Percentiles rank a stretch among this genome's conserved stretches.
Conservation (phyloP, 2,329 filamentous ascomycete species). For the Colletotrichum scovillei region DNA sequence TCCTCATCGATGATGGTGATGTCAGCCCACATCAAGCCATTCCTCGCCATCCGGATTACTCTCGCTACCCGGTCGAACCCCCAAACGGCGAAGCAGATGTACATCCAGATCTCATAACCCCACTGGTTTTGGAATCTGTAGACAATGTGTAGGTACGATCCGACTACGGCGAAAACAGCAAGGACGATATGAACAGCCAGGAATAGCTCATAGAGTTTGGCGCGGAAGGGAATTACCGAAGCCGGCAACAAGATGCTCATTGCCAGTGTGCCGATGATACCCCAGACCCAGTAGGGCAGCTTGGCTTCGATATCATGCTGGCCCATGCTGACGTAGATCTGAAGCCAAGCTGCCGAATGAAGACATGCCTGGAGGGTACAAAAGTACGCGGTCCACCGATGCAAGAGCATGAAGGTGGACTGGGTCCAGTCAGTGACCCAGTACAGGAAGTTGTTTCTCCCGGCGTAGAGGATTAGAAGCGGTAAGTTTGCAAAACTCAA, state of each 20-base stretch:
- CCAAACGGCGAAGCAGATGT: slow-evolving; percentile 42
- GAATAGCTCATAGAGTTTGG: slow-evolving; percentile 53
- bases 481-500: slow-evolving; percentile 47
- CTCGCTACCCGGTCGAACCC: slow-evolving; percentile 57
- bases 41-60: slow-evolving; percentile 49
- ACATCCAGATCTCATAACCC: slow-evolving; percentile 58
- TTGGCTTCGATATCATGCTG: slow-evolving; percentile 42
- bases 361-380: slow-evolving; percentile 51
- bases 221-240: slow-evolving; percentile 46
- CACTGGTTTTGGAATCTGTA: slow-evolving; percentile 46
- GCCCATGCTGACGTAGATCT: slow-evolving; percentile 42
- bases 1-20: slow-evolving; percentile 48
- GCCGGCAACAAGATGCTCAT: slow-evolving; percentile 44
- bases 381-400: slow-evolving; percentile 57
- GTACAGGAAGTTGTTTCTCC: slow-evolving; percentile 55
- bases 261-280: slow-evolving; percentile 49
- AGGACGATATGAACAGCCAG: slow-evolving; percentile 52
- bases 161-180: slow-evolving; percentile 50
- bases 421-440: slow-evolving; percentile 56
- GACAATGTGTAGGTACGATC: slow-evolving; percentile 52
- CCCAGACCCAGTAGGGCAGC: slow-evolving; percentile 53
- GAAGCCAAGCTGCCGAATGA: slow-evolving; percentile 51
- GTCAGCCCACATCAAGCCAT: slow-evolving; percentile 49
- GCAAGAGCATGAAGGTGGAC: slow-evolving; percentile 55
- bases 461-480: slow-evolving; percentile 50